Conservation (phyloP, 805 yeast species). For the Zygoascus tannicola region DNA sequence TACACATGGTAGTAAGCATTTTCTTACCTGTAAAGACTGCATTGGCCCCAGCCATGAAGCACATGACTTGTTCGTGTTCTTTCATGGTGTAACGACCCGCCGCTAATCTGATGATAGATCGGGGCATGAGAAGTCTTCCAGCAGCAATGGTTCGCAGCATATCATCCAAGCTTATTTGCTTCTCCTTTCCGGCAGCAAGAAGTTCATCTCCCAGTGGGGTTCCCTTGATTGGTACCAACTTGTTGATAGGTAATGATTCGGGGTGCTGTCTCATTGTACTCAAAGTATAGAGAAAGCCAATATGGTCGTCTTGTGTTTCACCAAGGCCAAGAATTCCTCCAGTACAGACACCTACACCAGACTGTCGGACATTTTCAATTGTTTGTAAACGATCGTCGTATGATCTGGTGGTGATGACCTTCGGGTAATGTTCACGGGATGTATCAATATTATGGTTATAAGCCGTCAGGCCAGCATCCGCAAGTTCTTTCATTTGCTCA, state of each 20-base stretch:
- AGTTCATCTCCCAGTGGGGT: slow-evolving; percentile 56
- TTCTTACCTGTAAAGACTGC: slow-evolving; percentile 75
- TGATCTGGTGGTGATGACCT: slow-evolving; percentile 58
- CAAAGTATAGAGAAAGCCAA: slow-evolving; percentile 57
- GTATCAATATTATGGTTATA: slow-evolving; percentile 78
- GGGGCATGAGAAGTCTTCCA: slow-evolving; percentile 68
- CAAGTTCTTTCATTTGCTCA: slow-evolving; percentile 50
- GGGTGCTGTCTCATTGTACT: slow-evolving; percentile 67
- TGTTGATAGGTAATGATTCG: slow-evolving; percentile 72
- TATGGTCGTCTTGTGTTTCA: slow-evolving; percentile 61
- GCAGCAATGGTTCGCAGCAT: slow-evolving; percentile 65
- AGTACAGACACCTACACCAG: slow-evolving; percentile 62
- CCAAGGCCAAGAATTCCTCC: slow-evolving; percentile 79
- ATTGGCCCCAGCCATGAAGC: slow-evolving; percentile 71
- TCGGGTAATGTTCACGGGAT: slow-evolving; percentile 65
- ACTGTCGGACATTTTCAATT: slow-evolving; percentile 49
- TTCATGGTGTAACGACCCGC: slow-evolving; percentile 80
- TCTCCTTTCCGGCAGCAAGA: too few species aligned
- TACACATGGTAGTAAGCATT: slow-evolving; percentile 76
- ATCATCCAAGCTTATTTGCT: slow-evolving; percentile 42
- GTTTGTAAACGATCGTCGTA: slow-evolving; percentile 67
- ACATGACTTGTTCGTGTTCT: slow-evolving; percentile 62
- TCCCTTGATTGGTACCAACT: slow-evolving; percentile 69
- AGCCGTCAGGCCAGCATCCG: slow-evolving; percentile 69
- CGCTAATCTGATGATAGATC: slow-evolving; percentile 59